Conservation (phyloP, 163 green algal genomes). For the Scenedesmus sp. region DNA sequence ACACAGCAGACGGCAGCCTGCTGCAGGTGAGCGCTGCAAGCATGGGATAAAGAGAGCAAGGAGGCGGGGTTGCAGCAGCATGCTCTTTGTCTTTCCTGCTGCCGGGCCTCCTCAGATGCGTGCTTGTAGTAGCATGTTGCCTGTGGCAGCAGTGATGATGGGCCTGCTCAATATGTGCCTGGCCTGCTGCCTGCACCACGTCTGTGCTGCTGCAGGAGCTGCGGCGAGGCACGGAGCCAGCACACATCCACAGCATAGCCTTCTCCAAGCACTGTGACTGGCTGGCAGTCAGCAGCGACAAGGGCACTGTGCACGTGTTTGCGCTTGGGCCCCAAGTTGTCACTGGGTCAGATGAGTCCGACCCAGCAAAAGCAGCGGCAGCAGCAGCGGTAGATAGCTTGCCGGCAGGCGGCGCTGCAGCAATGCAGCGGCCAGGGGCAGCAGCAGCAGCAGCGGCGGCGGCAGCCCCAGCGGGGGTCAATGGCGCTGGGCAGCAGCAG, state of each 20-base stretch:
- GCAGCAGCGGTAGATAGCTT: background rate
- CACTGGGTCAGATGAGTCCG: slow-evolving; percentile 38
- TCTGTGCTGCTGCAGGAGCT: slow-evolving; percentile 83
- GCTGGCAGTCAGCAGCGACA: slow-evolving; percentile 93
- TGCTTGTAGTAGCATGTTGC: background rate
- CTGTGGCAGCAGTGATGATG: background rate
- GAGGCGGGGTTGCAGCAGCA: background rate
- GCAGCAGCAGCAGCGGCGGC: slow-evolving; percentile 15
- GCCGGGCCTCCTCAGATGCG: background rate
- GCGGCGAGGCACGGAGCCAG: slow-evolving; percentile 88
- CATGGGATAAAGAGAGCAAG: background rate
- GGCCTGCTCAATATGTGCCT: background rate
- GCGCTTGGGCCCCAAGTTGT: slow-evolving; percentile 62
- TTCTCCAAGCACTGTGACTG: slow-evolving; percentile 85
- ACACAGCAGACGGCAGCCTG: slow-evolving; percentile 81
- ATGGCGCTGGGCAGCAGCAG: background rate
- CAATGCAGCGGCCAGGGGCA: background rate
- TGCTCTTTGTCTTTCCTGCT: background rate
- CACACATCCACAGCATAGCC: slow-evolving; percentile 90
- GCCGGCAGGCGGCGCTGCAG: slow-evolving; percentile 18
- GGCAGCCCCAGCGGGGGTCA: background rate
- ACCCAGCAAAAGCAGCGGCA: slow-evolving; percentile 10
- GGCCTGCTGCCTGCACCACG: background rate
- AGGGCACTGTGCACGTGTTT: slow-evolving; percentile 97
- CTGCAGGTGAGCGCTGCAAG: slow-evolving; percentile 67